These are phyloP conservation scores for Poteriospumella lacustris DNA, from an alignment of 108 stramenopile species.

Conservation along the genomic window DNA sequence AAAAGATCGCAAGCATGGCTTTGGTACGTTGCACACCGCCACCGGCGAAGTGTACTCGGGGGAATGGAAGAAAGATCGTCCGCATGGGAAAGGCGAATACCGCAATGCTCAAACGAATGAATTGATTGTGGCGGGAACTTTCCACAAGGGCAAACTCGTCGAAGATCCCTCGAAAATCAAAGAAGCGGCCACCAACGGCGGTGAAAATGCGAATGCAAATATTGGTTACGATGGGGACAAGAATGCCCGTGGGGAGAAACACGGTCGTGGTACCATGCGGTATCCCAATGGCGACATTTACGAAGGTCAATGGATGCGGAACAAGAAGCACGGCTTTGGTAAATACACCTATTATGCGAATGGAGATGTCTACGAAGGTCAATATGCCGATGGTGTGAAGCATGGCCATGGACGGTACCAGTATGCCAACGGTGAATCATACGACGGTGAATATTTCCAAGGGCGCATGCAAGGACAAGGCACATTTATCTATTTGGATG, in stretches of 20 bases:
- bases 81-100: too few species aligned
- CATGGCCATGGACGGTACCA: conserved; percentile 38
- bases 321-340: conserved; percentile 37
- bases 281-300: conserved; percentile 54
- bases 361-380: conserved; percentile 40
- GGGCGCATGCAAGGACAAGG: conserved; percentile 45
- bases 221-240: conserved; percentile 44
- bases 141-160: too few species aligned
- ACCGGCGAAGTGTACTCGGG: too few species aligned
- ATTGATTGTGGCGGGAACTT: too few species aligned
- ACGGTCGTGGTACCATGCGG: conserved; percentile 46
- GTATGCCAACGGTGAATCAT: conserved; percentile 39
- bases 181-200: too few species aligned
- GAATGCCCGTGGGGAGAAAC: conserved; percentile 42
- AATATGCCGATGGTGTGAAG: conserved; percentile 34
- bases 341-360: conserved; percentile 46
- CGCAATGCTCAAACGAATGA: too few species aligned
- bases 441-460: conserved; percentile 35
- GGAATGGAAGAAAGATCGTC: too few species aligned
- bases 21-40: too few species aligned
- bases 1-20: too few species aligned
- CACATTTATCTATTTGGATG: conserved; percentile 36
- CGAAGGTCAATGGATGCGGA: conserved; percentile 46
- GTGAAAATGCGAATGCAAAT: too few species aligned
- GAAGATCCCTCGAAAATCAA: too few species aligned